Evolutionary conservation across 164 flowering plant genomes (phyloP).

Genomic region (Santalum album): DNA sequence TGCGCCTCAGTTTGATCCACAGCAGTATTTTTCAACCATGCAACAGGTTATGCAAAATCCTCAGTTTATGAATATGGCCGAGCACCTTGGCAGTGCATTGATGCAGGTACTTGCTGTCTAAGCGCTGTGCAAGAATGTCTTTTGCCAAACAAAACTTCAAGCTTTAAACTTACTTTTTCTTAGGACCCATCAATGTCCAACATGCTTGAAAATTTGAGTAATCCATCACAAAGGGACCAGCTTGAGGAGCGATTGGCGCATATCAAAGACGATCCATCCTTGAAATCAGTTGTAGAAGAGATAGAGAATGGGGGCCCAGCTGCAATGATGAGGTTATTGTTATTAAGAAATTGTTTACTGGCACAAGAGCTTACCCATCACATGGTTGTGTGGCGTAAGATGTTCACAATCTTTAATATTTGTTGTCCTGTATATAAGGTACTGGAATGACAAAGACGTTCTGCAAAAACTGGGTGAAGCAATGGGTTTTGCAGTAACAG

Average conservation of each 20-base stretch:
- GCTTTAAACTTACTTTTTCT: not conserved
- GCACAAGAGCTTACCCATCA: no score
- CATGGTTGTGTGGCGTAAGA: not conserved
- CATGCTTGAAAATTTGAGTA: constrained; percentile 65
- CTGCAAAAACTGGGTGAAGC: constrained; percentile 85
- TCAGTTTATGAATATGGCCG: constrained; percentile 93
- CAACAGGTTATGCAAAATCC: constrained; percentile 98
- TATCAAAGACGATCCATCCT: constrained; percentile 74
- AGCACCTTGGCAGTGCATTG: constrained; percentile 84
- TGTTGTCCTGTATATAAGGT: constrained; percentile 31
- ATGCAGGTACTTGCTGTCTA: constrained; percentile 59
- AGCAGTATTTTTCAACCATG: constrained; percentile 77
- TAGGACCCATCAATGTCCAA: constrained; percentile 90
- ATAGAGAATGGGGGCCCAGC: constrained; percentile 90
- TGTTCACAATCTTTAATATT: not conserved
- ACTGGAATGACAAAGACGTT: constrained; percentile 96
- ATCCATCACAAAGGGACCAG: constrained; percentile 58
- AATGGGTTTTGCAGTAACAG: constrained; percentile 72
- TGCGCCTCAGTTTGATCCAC: constrained; percentile 62
- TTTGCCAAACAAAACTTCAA: not conserved
- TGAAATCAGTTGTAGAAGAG: constrained; percentile 81
- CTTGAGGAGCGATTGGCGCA: constrained; percentile 79
- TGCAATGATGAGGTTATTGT: constrained; percentile 76
- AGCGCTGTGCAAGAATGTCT: not conserved
- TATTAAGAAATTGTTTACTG: no score